These are phyloP conservation scores for Plasmodium gonderi DNA, from an alignment of 169 alveolate species.

Conservation along the genomic window DNA sequence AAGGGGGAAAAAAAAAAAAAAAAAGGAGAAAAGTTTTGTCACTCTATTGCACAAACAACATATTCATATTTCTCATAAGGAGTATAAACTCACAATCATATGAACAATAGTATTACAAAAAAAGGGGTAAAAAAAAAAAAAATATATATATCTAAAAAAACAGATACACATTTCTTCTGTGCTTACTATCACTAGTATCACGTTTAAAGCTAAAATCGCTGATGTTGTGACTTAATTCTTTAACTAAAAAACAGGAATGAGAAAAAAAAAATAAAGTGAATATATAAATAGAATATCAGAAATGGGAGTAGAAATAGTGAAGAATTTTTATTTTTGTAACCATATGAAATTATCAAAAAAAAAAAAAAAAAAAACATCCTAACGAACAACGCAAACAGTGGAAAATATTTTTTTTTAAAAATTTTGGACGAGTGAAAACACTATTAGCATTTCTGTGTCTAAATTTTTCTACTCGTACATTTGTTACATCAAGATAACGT, in stretches of 20 bases:
- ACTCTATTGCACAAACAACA: not conserved
- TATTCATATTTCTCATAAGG: not conserved
- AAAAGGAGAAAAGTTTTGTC: not conserved
- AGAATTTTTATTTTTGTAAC: not conserved
- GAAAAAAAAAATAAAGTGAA: not conserved
- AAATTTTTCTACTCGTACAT: not conserved
- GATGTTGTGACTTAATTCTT: slow-evolving; percentile 34
- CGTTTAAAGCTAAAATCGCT: slow-evolving; percentile 22
- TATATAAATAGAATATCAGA: not conserved
- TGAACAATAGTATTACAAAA: not conserved
- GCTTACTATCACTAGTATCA: not conserved
- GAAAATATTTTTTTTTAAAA: not conserved
- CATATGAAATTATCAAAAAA: not conserved
- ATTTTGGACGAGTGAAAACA: not conserved
- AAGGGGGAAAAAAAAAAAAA: not conserved
- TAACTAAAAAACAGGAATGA: slow-evolving; percentile 3
- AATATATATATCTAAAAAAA: too few relatives aligned
- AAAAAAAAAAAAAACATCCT: not conserved
- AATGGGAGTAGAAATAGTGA: not conserved
- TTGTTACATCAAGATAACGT: not conserved
- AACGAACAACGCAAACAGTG: not conserved
- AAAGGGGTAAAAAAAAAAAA: not conserved
- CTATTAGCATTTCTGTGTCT: not conserved
- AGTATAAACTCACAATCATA: not conserved
- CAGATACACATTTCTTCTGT: not conserved